Percentiles rank a stretch among this genome's conserved stretches.
phyloP scores from a whole-genome alignment of 2,329 filamentous ascomycete genomes.

The Emergomyces africanus region DNA sequence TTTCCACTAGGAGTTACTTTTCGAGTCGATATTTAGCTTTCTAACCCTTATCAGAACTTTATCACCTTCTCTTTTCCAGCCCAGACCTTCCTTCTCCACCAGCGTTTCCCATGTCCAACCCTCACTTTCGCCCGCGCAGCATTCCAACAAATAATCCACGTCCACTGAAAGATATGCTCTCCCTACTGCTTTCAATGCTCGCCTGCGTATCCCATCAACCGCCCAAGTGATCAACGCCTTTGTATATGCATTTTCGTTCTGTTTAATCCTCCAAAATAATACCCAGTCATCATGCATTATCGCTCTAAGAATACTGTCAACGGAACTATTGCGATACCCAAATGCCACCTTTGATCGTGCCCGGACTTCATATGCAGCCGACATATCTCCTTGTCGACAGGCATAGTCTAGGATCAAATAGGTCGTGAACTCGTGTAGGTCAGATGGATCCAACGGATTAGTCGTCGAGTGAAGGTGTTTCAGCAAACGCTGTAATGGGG shows the following conservation, averaged over 20 bases:
- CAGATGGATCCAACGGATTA: constrained; percentile 55
- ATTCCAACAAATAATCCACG: constrained; percentile 55
- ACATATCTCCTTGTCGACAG: constrained; percentile 65
- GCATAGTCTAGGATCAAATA: constrained; percentile 82
- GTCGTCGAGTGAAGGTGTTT: constrained; percentile 51
- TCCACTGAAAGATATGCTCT: constrained; percentile 66
- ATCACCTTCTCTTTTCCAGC: constrained; percentile 66
- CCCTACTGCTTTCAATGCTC: constrained; percentile 77
- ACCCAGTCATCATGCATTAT: constrained; percentile 75
- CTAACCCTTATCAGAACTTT: constrained; percentile 58
- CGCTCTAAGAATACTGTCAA: constrained; percentile 56
- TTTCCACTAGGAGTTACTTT: background rate
- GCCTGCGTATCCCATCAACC: constrained; percentile 57
- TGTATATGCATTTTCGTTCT: constrained; percentile 66
- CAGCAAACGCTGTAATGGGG: constrained; percentile 70
- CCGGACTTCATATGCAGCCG: constrained; percentile 57
- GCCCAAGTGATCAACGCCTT: constrained; percentile 71
- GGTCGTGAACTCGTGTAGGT: constrained; percentile 64
- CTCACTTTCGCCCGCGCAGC: constrained; percentile 28
- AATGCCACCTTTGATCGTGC: constrained; percentile 38
- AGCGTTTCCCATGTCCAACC: constrained; percentile 57
- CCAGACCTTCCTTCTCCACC: constrained; percentile 55
- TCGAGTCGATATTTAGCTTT: constrained; percentile 1
- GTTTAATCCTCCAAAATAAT: constrained; percentile 58
- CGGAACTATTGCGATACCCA: constrained; percentile 50